Evolutionary conservation across 1,284 basidiomycete genomes (phyloP), one percentile per base, ranked within the genome.

Genomic region (Apiotrichum veenhuisii): DNA sequence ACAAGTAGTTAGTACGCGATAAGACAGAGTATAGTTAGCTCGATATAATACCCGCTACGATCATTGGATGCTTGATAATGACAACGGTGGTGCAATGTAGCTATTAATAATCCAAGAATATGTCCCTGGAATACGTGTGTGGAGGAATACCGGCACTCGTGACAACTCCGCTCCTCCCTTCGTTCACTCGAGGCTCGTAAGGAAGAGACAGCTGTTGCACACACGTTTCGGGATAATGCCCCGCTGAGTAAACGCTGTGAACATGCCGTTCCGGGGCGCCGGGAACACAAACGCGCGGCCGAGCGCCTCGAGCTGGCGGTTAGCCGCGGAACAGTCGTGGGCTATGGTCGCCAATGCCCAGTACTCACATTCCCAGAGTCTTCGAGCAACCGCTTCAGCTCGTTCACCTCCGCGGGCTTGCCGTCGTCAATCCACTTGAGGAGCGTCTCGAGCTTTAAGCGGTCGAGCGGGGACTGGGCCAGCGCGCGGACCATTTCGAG

Each of bases 361-460:
- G 0, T 1, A 45, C 60, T 48, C 41, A 62, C 60, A 40, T 51
- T 56, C 11, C 41, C 51, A 3, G 23, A 34, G n/a, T 58, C 49
- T 26, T 44, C 30, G 8, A 62, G 36, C 12, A 58, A 33, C 0
- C 22, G 25, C 0, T 42, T 48, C 8, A 76, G 34, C 20, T 40
- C 41, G 5, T 38, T 40, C 26, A 47, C 49, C 1, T 54, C 49
- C 2, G 47, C 55, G 9, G 50, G 42, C 20, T 59, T 56, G 0
- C 47, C 61, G 3, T 61, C 43, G 0, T 63, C 59, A 23, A 73
- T 46, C 70, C 72, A 74, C 10, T 44, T 55, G 9, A 58, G 42
- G 70, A 71, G 74, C 12, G 63, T 37, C 14, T 64, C 67, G 27
- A 73, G 55, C 50, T 70, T 67, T 50, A 71, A 59, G 33, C 73